Evolutionary conservation across 805 yeast genomes (phyloP).

Genomic region (Kodamaea restingae): DNA sequence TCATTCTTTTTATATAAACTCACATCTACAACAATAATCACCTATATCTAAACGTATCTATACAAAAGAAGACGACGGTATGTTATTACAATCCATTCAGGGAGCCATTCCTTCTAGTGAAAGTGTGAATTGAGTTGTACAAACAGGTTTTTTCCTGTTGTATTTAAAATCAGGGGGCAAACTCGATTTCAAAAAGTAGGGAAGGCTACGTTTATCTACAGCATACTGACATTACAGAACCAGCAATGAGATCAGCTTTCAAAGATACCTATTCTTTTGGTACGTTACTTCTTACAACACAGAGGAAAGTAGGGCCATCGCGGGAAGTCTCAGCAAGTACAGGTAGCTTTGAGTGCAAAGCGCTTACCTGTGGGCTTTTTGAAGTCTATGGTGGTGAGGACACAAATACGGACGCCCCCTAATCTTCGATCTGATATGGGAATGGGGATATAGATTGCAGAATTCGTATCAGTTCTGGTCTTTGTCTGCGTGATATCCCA

Average conservation of each 20-base stretch:
- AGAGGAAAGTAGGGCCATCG: background rate
- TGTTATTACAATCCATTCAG: background rate
- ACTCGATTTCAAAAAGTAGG: background rate
- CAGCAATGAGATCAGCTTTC: slow-evolving; percentile 79
- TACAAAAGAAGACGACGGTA: background rate
- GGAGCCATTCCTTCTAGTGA: background rate
- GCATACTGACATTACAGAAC: slow-evolving; percentile 7
- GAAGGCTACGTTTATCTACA: background rate
- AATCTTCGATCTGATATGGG: too few species aligned
- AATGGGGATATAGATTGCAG: too few species aligned
- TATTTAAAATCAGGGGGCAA: slow-evolving; percentile 3
- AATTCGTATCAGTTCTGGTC: too few species aligned
- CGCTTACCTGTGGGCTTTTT: too few species aligned
- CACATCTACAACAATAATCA: background rate
- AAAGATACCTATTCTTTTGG: slow-evolving; percentile 95
- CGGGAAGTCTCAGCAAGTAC: too few species aligned
- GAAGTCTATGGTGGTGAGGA: too few species aligned
- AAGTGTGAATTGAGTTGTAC: background rate
- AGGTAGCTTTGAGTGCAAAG: too few species aligned
- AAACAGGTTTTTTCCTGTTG: background rate
- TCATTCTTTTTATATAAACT: slow-evolving; percentile 5
- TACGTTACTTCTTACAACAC: slow-evolving; percentile 35
- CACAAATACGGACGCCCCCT: too few species aligned
- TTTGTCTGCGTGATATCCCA: too few species aligned
- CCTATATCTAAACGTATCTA: background rate